Evolutionary conservation across 2,329 filamentous ascomycete genomes (phyloP), one percentile per base, ranked within the genome.

Genomic region (Pleurostoma richardsiae): DNA sequence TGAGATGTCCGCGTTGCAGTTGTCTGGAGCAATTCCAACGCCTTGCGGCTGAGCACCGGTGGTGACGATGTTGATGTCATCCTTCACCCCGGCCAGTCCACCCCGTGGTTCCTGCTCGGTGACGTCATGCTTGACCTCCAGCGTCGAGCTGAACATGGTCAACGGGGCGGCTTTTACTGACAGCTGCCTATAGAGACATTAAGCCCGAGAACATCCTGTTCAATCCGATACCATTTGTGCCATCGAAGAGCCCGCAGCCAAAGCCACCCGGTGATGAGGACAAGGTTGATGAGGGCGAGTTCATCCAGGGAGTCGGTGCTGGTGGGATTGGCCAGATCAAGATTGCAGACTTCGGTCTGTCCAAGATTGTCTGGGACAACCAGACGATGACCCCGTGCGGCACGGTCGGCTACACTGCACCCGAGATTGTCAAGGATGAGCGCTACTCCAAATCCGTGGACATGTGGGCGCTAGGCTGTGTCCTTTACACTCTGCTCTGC

Each of bases 341-440:
- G 75, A 92, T 99, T 66, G 94, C 94, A 62, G 94, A 99, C 62
- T 99, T 99, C 63, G 94, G 94, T 45, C 76, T 99, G 7, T 96
- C 92, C 53, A 99, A 99, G 71, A 88, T 99, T 55, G 90, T 99
- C 11, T 99, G 94, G 94, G 94, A 97, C 59, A 94, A 83, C 56
- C 88, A 95, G 63, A 99, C 94, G 7, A 97, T 96, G 89, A 99
- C 94, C 3, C 94, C 94, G n/a, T 99, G 94, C 65, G 94, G 94
- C 48, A 99, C 94, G 0, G 94, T 97, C 48, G 94, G 94, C 40
- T 99, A 99, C 70, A 97, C 94, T 4, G 94, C 94, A 4, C 94
- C 94, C 6, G 94, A 99, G 64, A 99, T 99, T 52, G 94, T 99
- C 64, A 97, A 97, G 70, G 94, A 99, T 68, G 94, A 99, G 70